Base-by-base conservation (phyloP, 2,329 filamentous ascomycete species). In the Colletotrichum sojae region DNA sequence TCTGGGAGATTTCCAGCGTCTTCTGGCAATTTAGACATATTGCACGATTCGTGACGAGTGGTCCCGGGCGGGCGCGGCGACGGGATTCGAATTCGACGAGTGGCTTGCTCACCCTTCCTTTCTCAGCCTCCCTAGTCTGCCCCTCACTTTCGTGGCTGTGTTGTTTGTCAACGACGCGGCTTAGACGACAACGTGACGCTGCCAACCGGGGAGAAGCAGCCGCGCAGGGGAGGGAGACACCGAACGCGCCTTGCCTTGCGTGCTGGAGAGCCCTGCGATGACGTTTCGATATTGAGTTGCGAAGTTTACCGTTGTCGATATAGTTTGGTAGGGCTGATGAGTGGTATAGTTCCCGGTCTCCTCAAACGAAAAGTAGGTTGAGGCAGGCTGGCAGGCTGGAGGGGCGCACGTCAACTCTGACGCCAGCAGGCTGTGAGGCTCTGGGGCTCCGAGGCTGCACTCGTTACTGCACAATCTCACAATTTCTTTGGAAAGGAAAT, bases 1-100 rank as follows among this genome's bases (percentile, higher is more conserved):
- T 56, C 53, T 56, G 22, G 39, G 27, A 63, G 48, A 16, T 63
- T 57, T 57, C 60, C 18, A 49, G 52, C 40, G 51, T 57, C 43
- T 48, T 56, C 43, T 22, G 40, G 22, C 16, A 57, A 31, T 57
- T 25, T 45, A 5, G 31, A 31, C 27, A 15, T 57, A 27, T 49
- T 54, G 52, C 60, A 40, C 53, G 40, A 27, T 27, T 59, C 45
- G 45, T 59, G 31, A 45, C 8, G 31, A 36, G 31, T 8, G 31
- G 31, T 8, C 8, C 12, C 8, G 15, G 45, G 45, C n/a, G 25
- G 40, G 27, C 60, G 52, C 60, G 56, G 52, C 52, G n/a, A 6
- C 39, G 8, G 31, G 25, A 57, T 15, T 49, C 31, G n/a, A 16
- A 43, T 18, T 54, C 12, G 25, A 54, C n/a, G 36, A 36, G 18